phyloP scores from a whole-genome alignment of 2,329 filamentous ascomycete species.

The Escovopsis sp. region DNA sequence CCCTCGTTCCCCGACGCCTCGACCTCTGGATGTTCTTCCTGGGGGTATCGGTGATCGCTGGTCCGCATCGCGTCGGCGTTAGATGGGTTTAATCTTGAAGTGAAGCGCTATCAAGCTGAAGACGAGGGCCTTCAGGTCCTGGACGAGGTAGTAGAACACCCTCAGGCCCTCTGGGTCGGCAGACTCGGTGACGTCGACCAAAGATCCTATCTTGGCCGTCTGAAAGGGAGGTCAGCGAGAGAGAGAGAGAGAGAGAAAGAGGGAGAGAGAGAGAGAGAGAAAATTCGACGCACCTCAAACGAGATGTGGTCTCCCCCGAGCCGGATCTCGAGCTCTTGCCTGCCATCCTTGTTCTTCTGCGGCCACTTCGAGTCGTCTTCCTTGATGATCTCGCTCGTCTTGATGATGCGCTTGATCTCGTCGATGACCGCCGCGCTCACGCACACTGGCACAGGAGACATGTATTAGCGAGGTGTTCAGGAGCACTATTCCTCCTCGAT shows the following conservation, averaged over 20 bases:
- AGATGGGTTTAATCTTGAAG: conserved; percentile 87
- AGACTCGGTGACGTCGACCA: conserved; percentile 93
- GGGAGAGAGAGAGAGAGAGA: no score
- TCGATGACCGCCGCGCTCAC: conserved; percentile 81
- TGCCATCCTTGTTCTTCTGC: conserved; percentile 96
- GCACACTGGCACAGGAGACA: conserved; percentile 54
- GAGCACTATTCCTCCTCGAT: no score
- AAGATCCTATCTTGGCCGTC: conserved; percentile 95
- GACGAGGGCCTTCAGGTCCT: conserved; percentile 90
- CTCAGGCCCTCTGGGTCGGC: conserved; percentile 88
- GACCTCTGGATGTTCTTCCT: conserved; percentile 1
- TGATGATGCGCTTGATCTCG: conserved; percentile 95
- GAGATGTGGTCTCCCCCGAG: conserved; percentile 92
- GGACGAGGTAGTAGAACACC: conserved; percentile 97
- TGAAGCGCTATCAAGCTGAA: conserved; percentile 94
- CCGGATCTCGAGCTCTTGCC: conserved; percentile 90
- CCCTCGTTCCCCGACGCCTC: no score
- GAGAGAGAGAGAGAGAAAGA: no score
- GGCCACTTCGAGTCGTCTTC: conserved; percentile 99
- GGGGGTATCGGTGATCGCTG: no score
- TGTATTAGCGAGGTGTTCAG: background rate
- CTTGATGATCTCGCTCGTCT: conserved; percentile 89
- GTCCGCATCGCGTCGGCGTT: conserved; percentile 17
- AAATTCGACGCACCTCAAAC: conserved; percentile 56
- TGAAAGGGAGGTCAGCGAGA: conserved; percentile 21